Evolutionary conservation across 2,329 filamentous ascomycete genomes (phyloP), one percentile per base, ranked within the genome.

Genomic region (Parastagonospora avenae): DNA sequence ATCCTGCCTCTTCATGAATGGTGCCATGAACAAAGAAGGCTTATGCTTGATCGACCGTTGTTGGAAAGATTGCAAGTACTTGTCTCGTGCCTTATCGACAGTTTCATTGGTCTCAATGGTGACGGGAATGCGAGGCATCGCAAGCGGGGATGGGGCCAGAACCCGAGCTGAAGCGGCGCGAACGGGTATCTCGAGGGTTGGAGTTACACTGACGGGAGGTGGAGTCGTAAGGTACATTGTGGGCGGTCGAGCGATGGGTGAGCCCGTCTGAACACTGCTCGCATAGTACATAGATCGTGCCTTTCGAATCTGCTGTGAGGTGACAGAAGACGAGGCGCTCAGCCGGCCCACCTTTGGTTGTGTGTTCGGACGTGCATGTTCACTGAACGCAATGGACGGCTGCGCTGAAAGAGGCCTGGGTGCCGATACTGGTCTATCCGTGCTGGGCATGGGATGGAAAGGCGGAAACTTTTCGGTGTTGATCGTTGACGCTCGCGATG

Each of bases 1-100:
- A n/a, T 70, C 66, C 15, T 70, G 72, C 15, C 75, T 68, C 50
- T 76, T 79, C 54, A 74, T 76, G 62, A 79, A 77, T 1, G 77
- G 72, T 4, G 70, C 72, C 6, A 79, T 55, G 35, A 79, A 74
- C 46, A 79, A 65, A 1, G 77, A 80, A 12, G 74, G 75, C 15
- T 74, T 73, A 41, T 76, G 71, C 42, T 74, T 72, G 12, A 77
- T 50, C 31, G 73, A 70, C 19, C 70, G 70, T 37, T 75, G 68
- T 36, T 77, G 74, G 19, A 77, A 75, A 19, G 68, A 67, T 46
- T 77, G 74, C 2, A 79, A 52, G 48, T 69, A 72, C 19, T 64
- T 72, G 52, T 78, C 76, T 40, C 76, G 66, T 19, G 71, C 75
- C 10, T 62, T 55, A 15, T 71, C 57, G 12, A 74, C 47, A 1